phyloP scores from a whole-genome alignment of 2,329 filamentous ascomycete genomes.

The Diaporthe amygdali region DNA sequence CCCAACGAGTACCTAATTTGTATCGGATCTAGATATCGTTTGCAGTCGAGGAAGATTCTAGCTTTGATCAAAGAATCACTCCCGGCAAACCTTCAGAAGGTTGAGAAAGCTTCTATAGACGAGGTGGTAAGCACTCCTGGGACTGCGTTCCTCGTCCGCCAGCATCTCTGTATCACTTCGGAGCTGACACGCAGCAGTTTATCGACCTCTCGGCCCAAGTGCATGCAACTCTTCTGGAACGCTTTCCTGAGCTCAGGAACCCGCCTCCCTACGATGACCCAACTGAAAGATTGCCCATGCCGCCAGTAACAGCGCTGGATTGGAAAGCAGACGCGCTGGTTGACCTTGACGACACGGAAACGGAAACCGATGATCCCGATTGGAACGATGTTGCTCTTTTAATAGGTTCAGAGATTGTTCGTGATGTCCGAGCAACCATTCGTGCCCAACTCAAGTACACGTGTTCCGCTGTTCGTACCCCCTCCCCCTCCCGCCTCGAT shows the following conservation, averaged over 20 bases:
- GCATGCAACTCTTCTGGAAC: constrained; percentile 73
- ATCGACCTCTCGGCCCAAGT: constrained; percentile 88
- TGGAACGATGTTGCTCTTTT: constrained; percentile 94
- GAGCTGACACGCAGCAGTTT: constrained; percentile 51
- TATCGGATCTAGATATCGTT: constrained; percentile 61
- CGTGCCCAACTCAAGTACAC: constrained; percentile 80
- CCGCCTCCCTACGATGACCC: constrained; percentile 77
- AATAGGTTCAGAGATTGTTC: constrained; percentile 87
- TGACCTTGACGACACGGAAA: constrained; percentile 74
- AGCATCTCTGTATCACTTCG: neutral
- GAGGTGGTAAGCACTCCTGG: constrained; percentile 63
- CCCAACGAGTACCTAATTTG: neutral
- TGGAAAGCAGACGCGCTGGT: constrained; percentile 86
- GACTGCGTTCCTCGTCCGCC: neutral
- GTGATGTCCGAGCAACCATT: constrained; percentile 73
- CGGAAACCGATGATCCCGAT: constrained; percentile 82
- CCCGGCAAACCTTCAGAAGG: constrained; percentile 67
- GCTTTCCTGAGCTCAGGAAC: constrained; percentile 74
- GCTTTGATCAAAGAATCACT: constrained; percentile 77
- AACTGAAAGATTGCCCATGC: constrained; percentile 73
- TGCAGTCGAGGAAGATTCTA: constrained; percentile 83
- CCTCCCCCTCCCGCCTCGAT: too few relatives aligned
- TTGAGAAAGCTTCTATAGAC: constrained; percentile 95
- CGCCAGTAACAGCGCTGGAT: constrained; percentile 72
- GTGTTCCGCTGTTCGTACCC: constrained; percentile 61